These are phyloP conservation scores for Chaetomiaceae sp. DNA, from an alignment of 2,329 filamentous ascomycete species.

Conservation along the genomic window DNA sequence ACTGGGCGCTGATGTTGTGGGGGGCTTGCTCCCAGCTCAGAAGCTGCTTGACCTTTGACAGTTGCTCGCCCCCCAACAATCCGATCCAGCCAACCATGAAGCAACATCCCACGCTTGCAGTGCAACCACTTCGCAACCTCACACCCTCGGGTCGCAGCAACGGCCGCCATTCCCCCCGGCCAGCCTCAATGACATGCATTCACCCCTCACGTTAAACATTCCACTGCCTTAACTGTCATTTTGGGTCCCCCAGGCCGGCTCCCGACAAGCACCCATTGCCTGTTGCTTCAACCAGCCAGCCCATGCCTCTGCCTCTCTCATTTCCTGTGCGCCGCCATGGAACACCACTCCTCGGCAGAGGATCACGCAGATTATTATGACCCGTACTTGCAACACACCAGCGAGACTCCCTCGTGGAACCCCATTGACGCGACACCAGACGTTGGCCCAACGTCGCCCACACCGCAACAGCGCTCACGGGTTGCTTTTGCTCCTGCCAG, in stretches of 20 bases:
- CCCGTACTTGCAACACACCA: background rate
- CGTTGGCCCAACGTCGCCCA: background rate
- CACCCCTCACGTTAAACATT: background rate
- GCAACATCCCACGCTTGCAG: background rate
- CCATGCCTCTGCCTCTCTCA: slow-evolving; percentile 4
- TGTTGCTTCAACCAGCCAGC: background rate
- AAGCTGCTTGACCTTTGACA: background rate
- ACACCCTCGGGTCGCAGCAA: background rate
- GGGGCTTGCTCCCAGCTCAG: background rate
- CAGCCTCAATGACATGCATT: slow-evolving; percentile 3
- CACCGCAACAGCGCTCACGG: background rate
- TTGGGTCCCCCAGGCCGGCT: background rate
- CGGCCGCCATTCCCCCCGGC: background rate
- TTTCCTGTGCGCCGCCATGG: slow-evolving; percentile 1
- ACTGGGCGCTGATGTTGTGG: too few relatives aligned
- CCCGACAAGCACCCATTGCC: background rate
- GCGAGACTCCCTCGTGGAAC: background rate
- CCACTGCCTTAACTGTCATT: background rate
- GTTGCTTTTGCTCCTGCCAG: background rate
- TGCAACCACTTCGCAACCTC: background rate
- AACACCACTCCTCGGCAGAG: background rate
- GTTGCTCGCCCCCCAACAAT: too few relatives aligned
- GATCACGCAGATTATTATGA: background rate
- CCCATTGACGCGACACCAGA: slow-evolving; percentile 11
- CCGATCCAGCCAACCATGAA: background rate